Base-by-base conservation (phyloP, 1,284 basidiomycete genomes). In the Papiliotrema flavescens region DNA sequence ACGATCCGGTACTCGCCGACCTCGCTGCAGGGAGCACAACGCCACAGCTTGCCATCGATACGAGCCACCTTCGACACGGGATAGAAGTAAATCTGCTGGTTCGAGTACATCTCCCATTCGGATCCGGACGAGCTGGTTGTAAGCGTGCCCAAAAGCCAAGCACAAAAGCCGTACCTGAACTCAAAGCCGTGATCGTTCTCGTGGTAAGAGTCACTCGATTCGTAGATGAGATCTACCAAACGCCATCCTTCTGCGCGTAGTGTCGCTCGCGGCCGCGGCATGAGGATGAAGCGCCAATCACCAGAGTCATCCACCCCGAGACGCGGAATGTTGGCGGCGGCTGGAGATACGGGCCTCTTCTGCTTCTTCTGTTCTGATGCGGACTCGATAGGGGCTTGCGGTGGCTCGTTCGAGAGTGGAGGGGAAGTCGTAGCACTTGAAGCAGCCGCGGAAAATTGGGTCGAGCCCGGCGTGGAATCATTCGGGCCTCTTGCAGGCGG, bases 221-320 rank as follows among this genome's bases (percentile, higher is more conserved):
- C 39, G 24, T 50, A 42, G 14, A 41, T 20, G 37, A 50, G 23
- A 19, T 50, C 49, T 2, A 37, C 49, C 14, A 32, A 13, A 6
- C 49, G 36, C 49, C 39, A 42, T 26, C 49, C 49, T 13, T 23
- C 37, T 2, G 17, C 39, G 26, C n/a, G 19, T 3, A 50, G 15
- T 2, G 24, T 20, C 28, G 9, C 15, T 8, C 13, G 9, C 2
- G 49, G 26, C 15, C n/a, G 24, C 7, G 34, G 24, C 24, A 22
- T 15, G n/a, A 50, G 9, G 49, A 34, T 20, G 39, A 50, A 50
- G 15, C 37, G 17, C 49, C 49, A 50, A 24, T 50, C 28, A 15
- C 49, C 49, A 19, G 49, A 50, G 26, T 50, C 49, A 13, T 50
- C 49, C 14, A 50, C 26, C 14, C 49, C 49, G 2, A 50, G 23